phyloP scores from a whole-genome alignment of 1,284 basidiomycete species.

The Pisolithus thermaeus region DNA sequence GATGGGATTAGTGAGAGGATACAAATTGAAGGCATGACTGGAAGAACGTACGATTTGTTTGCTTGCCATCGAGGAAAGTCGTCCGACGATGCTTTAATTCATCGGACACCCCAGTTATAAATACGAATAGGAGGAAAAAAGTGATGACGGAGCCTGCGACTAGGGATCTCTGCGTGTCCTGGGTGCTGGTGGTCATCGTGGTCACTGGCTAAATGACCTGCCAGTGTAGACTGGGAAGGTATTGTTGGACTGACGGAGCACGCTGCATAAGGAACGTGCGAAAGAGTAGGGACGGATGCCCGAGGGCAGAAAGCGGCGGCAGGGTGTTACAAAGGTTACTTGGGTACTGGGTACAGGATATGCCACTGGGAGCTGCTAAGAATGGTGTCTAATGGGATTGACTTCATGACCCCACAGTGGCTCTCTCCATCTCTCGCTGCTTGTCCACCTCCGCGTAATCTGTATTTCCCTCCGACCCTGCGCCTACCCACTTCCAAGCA shows the following conservation, averaged over 20 bases:
- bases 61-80: too few relatives aligned
- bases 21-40: too few relatives aligned
- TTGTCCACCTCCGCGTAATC: constrained; percentile 47
- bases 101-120: constrained; percentile 28
- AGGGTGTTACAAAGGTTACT: not conserved
- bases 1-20: constrained; percentile 1
- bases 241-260: not conserved
- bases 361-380: too few relatives aligned
- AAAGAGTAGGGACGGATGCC: not conserved
- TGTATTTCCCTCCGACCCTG: constrained; percentile 23
- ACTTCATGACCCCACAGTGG: constrained; percentile 9
- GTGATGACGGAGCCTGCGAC: constrained; percentile 27
- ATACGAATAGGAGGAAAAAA: constrained; percentile 39
- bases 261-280: not conserved
- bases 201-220: not conserved
- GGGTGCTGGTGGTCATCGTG: not conserved
- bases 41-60: too few relatives aligned
- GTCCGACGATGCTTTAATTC: not conserved
- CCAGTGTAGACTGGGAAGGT: too few relatives aligned
- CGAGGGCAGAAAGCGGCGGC: not conserved
- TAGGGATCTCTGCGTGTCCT: constrained; percentile 1
- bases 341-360: too few relatives aligned
- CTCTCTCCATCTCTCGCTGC: constrained; percentile 27
- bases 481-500: constrained; percentile 68
- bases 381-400: not conserved